Evolutionary conservation across 768 basidiomycete genomes (phyloP).

Genomic region (Mycena vitilis): DNA sequence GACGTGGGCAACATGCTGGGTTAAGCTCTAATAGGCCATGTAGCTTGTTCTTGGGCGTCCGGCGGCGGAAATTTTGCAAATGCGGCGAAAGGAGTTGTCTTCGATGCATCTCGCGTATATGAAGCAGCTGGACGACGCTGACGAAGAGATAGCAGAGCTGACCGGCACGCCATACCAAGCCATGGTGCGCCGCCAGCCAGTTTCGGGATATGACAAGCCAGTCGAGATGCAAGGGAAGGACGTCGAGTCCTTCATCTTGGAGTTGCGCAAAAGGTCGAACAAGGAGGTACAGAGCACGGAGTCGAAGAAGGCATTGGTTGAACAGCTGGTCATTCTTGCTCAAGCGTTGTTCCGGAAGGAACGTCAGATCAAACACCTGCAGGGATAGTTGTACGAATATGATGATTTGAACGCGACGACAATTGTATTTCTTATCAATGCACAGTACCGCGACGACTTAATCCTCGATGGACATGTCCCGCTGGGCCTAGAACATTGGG

Average conservation of each 20-base stretch:
- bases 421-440: conserved; percentile 25
- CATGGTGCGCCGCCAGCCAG: conserved; percentile 22
- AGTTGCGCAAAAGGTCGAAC: conserved; percentile 34
- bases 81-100: conserved; percentile 22
- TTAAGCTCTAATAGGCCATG: neutral
- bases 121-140: conserved; percentile 37
- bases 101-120: conserved; percentile 32
- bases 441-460: conserved; percentile 21
- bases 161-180: conserved; percentile 19
- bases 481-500: conserved; percentile 27
- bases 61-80: conserved; percentile 23
- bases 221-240: conserved; percentile 20
- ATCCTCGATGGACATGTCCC: conserved; percentile 38
- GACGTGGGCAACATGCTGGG: neutral
- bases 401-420: conserved; percentile 23
- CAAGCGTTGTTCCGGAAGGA: conserved; percentile 34
- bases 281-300: conserved; percentile 33
- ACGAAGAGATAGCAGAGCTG: conserved; percentile 30
- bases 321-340: conserved; percentile 31
- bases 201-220: conserved; percentile 30
- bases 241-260: conserved; percentile 24
- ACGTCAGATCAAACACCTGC: conserved; percentile 36
- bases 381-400: conserved; percentile 18
- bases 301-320: conserved; percentile 15
- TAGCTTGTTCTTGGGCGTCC: conserved; percentile 36